These are phyloP conservation scores for Lentinula raphanica DNA, from an alignment of 768 basidiomycete species.

Conservation along the genomic window DNA sequence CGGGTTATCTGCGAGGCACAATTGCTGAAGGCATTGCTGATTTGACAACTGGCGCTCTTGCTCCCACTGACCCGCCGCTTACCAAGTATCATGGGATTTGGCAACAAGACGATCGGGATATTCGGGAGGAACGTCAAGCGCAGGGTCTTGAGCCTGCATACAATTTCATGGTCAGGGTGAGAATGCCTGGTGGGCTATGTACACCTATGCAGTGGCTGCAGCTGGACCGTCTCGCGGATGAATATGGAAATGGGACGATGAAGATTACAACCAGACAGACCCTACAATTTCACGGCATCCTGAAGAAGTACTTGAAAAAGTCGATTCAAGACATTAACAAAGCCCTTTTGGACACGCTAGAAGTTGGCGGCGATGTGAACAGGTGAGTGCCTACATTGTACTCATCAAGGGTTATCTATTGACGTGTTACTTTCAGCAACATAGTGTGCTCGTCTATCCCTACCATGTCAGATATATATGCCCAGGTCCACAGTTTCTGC, in stretches of 20 bases:
- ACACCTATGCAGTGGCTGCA: slow-evolving; percentile 86
- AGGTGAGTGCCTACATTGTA: slow-evolving; percentile 44
- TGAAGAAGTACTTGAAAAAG: slow-evolving; percentile 93
- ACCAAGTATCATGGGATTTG: slow-evolving; percentile 98
- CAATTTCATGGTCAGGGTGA: slow-evolving; percentile 96
- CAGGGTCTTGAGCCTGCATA: slow-evolving; percentile 94
- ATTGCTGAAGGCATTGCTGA: slow-evolving; percentile 90
- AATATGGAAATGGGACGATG: slow-evolving; percentile 88
- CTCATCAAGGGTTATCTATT: neutral
- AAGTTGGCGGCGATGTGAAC: slow-evolving; percentile 98
- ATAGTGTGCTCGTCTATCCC: slow-evolving; percentile 92
- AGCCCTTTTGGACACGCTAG: slow-evolving; percentile 87
- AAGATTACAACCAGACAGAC: slow-evolving; percentile 98
- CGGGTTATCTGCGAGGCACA: slow-evolving; percentile 89
- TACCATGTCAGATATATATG: slow-evolving; percentile 76
- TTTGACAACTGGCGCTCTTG: slow-evolving; percentile 81
- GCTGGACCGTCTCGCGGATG: slow-evolving; percentile 95
- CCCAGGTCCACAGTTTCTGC: slow-evolving; percentile 77
- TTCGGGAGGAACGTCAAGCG: slow-evolving; percentile 89
- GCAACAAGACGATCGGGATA: slow-evolving; percentile 97
- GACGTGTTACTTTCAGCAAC: slow-evolving; percentile 51
- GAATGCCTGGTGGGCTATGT: slow-evolving; percentile 96
- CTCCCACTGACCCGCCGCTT: slow-evolving; percentile 85
- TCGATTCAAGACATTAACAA: slow-evolving; percentile 96
- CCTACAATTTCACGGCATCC: slow-evolving; percentile 99